Evolutionary conservation across 2,329 filamentous ascomycete species (phyloP).

Genomic region (Coniochaeta hoffmannii): DNA sequence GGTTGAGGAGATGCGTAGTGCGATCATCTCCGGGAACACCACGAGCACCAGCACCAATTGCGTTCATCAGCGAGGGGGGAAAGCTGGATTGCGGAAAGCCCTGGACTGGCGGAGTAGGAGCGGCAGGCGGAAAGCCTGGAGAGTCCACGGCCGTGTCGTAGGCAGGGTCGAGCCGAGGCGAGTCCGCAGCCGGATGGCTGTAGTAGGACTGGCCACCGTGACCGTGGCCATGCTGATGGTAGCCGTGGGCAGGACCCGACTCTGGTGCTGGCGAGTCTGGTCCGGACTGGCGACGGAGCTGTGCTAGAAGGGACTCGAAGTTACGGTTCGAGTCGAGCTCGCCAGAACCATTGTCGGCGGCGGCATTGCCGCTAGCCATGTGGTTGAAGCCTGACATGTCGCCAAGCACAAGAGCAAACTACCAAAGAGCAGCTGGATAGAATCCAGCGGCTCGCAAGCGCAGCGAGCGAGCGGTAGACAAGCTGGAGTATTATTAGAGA

Average conservation of each 20-base stretch:
- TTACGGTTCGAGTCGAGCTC: conserved; percentile 22
- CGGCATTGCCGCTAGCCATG: neutral
- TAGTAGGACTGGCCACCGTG: conserved; percentile 16
- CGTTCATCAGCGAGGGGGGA: conserved; percentile 34
- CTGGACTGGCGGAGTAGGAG: conserved; percentile 36
- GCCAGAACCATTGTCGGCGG: neutral
- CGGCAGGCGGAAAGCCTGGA: conserved; percentile 29
- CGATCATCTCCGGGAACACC: conserved; percentile 32
- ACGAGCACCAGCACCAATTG: conserved; percentile 34
- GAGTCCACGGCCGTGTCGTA: conserved; percentile 15
- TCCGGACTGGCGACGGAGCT: conserved; percentile 26
- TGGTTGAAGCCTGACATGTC: conserved; percentile 2
- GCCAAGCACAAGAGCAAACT: neutral
- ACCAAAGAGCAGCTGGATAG: neutral
- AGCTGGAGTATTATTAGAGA: too few species aligned
- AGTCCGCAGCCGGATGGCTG: conserved; percentile 14
- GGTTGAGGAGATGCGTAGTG: conserved; percentile 49
- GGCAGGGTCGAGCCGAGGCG: conserved; percentile 12
- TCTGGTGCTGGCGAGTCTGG: conserved; percentile 14
- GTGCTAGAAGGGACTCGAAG: conserved; percentile 34
- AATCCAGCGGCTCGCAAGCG: neutral
- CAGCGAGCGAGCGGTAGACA: neutral
- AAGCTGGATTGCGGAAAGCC: conserved; percentile 31
- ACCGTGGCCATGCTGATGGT: conserved; percentile 11
- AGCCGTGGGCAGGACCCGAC: conserved; percentile 14